Base-by-base conservation (phyloP, 2,329 filamentous ascomycete species). In the Cladosporium sp. region DNA sequence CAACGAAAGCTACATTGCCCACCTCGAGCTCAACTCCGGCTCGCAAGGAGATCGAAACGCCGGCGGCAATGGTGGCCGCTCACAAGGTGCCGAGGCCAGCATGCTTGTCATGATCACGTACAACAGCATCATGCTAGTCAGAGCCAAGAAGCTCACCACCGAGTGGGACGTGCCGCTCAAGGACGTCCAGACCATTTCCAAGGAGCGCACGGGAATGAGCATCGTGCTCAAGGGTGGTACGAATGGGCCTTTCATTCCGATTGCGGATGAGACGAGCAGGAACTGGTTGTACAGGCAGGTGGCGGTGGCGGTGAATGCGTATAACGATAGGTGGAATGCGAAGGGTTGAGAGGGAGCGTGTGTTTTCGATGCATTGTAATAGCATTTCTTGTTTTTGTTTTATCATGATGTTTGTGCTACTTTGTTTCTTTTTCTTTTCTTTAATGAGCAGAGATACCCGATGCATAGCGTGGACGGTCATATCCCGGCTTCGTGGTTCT, bases 111-210 rank as follows among this genome's bases (percentile, higher is more conserved):
- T 84, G 77, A 74, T 83, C 58, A 84, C 81, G 21, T 84, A 83
- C 69, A 81, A 81, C 69, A 88, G 92, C 4, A 97, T 99, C 76
- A 88, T 99, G 84, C 87, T 98, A 64, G 91, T 99, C 68, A 87
- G 93, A 71, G 92, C 91, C 60, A 91, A 93, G 81, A 90, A 90
- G 75, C 83, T 99, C 73, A 89, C 88, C 62, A 93, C 89, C 21
- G 94, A 98, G 79, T 99, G 95, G 95, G 95, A 99, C 74, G 92
- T 98, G 13, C 91, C 92, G 28, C 84, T 99, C 70, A 97, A 95
- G 75, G 95, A 99, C 76, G 88, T 99, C 23, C 93, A 98, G 82
- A 98, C 93, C 0, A 98, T 99, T 70, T 91, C 90, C 54, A 99
- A 98, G 82, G 96, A 99, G 83, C 84, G 95, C 61, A 99, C 95